These are phyloP conservation scores for Pichiaceae sp. DNA, from an alignment of 1,139 yeast genomes.

Conservation along the genomic window DNA sequence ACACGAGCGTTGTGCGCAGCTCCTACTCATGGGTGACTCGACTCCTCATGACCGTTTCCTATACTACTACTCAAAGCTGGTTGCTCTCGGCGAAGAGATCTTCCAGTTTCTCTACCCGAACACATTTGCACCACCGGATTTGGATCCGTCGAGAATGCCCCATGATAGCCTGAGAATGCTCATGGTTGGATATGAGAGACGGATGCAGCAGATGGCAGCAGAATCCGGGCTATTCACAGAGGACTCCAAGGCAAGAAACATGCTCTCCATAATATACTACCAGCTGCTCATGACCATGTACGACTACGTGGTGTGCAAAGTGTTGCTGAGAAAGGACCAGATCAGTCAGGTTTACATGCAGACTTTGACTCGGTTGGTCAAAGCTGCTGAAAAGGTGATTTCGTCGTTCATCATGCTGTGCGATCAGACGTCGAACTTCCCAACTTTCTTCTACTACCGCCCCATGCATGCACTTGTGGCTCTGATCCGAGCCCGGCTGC, in stretches of 20 bases:
- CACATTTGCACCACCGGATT: conserved; percentile 7
- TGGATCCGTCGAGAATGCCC: conserved; percentile 6
- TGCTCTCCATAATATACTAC: conserved; percentile 34
- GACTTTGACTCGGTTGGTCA: conserved; percentile 32
- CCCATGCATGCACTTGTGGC: conserved; percentile 48
- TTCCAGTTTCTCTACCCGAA: conserved; percentile 27
- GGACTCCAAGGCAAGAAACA: conserved; percentile 26
- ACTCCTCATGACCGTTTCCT: conserved; percentile 29
- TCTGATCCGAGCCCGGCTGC: conserved; percentile 34
- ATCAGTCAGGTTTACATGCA: conserved; percentile 27
- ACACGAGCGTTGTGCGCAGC: conserved; percentile 32
- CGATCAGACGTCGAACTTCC: conserved; percentile 33
- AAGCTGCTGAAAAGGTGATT: conserved; percentile 36
- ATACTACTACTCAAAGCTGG: conserved; percentile 31
- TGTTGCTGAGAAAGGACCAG: conserved; percentile 20
- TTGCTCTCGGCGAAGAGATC: conserved; percentile 38
- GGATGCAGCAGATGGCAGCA: conserved; percentile 23
- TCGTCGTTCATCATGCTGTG: conserved; percentile 36
- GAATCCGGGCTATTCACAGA: conserved; percentile 27
- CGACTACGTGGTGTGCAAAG: conserved; percentile 35
- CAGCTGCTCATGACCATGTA: conserved; percentile 41
- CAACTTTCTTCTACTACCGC: conserved; percentile 47
- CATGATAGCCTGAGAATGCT: conserved; percentile 16
- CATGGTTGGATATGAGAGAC: conserved; percentile 23
- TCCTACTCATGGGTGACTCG: conserved; percentile 27